Percentiles rank a stretch among this genome's conserved stretches.
phyloP scores from a whole-genome alignment of 2,329 filamentous ascomycete species.

The Rhynchosporium graminicola region DNA sequence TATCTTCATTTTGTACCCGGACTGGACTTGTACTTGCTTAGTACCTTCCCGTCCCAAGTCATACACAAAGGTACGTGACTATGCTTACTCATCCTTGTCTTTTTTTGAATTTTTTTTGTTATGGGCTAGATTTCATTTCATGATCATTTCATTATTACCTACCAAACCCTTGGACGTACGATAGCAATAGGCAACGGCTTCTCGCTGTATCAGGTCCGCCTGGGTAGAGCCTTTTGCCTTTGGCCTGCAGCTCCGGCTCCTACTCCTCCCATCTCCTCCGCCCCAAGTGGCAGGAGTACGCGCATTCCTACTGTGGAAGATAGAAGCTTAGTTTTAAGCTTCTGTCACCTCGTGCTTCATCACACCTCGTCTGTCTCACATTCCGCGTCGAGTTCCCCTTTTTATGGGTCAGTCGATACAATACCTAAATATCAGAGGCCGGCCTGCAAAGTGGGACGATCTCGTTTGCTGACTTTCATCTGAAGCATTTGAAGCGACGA shows the following conservation, averaged over 20 bases:
- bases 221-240: neutral
- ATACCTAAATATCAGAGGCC: neutral
- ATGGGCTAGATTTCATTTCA: neutral
- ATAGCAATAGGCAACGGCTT: neutral
- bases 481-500: slow-evolving; percentile 38
- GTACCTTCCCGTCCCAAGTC: neutral
- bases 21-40: neutral
- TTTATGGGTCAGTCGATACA: slow-evolving; percentile 10
- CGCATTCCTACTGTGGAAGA: slow-evolving; percentile 14
- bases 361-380: slow-evolving; percentile 30
- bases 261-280: neutral
- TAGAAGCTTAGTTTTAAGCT: slow-evolving; percentile 33
- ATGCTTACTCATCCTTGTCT: neutral
- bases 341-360: slow-evolving; percentile 37
- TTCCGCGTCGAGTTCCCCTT: slow-evolving; percentile 28
- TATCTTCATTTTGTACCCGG: slow-evolving; percentile 5
- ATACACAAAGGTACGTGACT: too few species aligned
- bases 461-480: slow-evolving; percentile 35
- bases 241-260: neutral
- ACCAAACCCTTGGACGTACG: neutral
- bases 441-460: slow-evolving; percentile 23
- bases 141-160: neutral
- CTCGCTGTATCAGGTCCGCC: slow-evolving; percentile 10
- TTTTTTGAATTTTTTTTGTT: neutral
- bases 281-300: slow-evolving; percentile 20